Conservation (phyloP, 768 basidiomycete genomes). For the Psilocybe sp. region DNA sequence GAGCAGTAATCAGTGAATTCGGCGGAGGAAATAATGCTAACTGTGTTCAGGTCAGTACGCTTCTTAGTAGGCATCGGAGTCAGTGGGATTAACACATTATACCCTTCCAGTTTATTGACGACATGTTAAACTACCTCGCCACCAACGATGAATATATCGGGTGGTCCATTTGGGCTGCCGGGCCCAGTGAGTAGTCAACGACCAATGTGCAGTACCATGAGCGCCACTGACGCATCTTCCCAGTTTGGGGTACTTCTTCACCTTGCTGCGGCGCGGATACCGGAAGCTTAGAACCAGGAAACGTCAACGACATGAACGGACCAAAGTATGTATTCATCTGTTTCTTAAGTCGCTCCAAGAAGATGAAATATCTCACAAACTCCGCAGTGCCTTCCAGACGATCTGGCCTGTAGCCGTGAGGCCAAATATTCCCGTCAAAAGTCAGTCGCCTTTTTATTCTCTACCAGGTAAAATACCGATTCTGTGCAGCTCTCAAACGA, state of each 20-base stretch:
- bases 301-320: conserved; percentile 31
- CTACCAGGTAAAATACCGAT: neutral
- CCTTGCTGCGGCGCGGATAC: conserved; percentile 43
- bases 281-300: conserved; percentile 42
- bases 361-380: neutral
- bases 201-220: neutral
- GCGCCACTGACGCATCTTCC: neutral
- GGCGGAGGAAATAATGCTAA: conserved; percentile 41
- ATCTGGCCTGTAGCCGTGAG: conserved; percentile 34
- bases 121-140: conserved; percentile 37
- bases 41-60: conserved; percentile 28
- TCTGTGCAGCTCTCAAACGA: conserved; percentile 15
- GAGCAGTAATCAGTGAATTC: conserved; percentile 44
- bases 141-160: conserved; percentile 45
- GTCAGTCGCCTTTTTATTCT: conserved; percentile 1
- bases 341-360: neutral
- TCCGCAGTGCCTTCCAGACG: conserved; percentile 31
- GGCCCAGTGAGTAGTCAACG: conserved; percentile 30
- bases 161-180: conserved; percentile 48
- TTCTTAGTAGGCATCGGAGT: neutral
- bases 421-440: conserved; percentile 32
- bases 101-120: conserved; percentile 27
- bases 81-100: neutral
- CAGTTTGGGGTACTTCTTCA: conserved; percentile 41
- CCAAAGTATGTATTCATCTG: conserved; percentile 29